Percentiles rank a stretch among this genome's conserved stretches.
phyloP scores from a whole-genome alignment of 1,139 yeast species.

The Suhomyces panamericanus region DNA sequence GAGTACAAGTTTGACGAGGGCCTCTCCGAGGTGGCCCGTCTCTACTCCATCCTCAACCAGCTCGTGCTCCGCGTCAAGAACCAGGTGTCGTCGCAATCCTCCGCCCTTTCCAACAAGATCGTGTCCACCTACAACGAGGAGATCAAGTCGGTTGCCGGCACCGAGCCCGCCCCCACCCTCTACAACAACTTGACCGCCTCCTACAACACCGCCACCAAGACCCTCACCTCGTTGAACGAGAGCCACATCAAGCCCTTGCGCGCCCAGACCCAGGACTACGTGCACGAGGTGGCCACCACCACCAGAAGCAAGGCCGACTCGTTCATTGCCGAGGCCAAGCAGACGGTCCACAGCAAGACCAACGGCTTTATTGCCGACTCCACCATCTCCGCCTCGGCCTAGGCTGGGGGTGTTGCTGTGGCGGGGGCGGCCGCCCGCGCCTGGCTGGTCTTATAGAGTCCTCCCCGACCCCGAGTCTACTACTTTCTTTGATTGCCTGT shows the following conservation, averaged over 20 bases:
- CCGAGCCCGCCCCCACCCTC: constrained; percentile 12
- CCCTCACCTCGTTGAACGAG: constrained; percentile 37
- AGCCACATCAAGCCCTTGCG: constrained; percentile 44
- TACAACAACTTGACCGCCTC: constrained; percentile 38
- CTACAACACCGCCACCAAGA: constrained; percentile 36
- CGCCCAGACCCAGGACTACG: constrained; percentile 42
- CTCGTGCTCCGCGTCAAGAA: constrained; percentile 29
- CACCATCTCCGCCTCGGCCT: constrained; percentile 20
- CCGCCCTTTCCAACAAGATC: constrained; percentile 34
- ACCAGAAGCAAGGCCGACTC: constrained; percentile 35
- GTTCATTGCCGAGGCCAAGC: constrained; percentile 34
- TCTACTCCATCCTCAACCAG: constrained; percentile 33
- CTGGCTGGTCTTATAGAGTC: background rate
- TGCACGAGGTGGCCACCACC: constrained; percentile 37
- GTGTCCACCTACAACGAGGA: constrained; percentile 39
- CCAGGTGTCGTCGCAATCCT: constrained; percentile 30
- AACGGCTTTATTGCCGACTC: constrained; percentile 18
- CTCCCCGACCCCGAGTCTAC: background rate
- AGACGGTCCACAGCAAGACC: constrained; percentile 16
- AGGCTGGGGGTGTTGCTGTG: no score
- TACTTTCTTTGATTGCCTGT: background rate
- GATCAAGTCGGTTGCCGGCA: constrained; percentile 20
- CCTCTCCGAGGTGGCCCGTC: constrained; percentile 28
- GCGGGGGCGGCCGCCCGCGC: no score
- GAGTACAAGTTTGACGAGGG: constrained; percentile 26